phyloP scores from a whole-genome alignment of 192 early-diverging fungal genomes.

The Podila epicladia region DNA sequence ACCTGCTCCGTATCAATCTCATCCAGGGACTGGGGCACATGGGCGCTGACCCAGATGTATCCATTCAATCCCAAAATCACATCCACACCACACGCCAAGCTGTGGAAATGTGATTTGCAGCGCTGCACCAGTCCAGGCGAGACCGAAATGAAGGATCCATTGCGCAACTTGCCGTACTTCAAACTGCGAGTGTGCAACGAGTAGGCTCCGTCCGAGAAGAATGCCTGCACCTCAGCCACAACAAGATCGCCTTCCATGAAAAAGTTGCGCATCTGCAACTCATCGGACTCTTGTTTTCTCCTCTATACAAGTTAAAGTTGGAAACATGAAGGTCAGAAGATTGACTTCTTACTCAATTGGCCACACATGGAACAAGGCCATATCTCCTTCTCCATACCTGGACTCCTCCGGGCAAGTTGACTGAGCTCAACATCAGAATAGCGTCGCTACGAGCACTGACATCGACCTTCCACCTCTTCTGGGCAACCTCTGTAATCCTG shows the following conservation, averaged over 20 bases:
- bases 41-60: constrained; percentile 95
- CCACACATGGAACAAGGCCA: not conserved
- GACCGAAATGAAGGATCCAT: constrained; percentile 81
- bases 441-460: constrained; percentile 90
- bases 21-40: constrained; percentile 61
- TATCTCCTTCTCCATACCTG: constrained; percentile 63
- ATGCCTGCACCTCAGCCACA: constrained; percentile 89
- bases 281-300: constrained; percentile 95
- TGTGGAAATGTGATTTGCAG: constrained; percentile 94
- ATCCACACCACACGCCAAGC: constrained; percentile 92
- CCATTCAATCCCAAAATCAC: constrained; percentile 96
- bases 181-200: constrained; percentile 90
- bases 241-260: constrained; percentile 95
- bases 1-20: constrained; percentile 85
- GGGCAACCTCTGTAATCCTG: constrained; percentile 89
- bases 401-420: constrained; percentile 95
- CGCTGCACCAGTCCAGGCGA: constrained; percentile 92
- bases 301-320: constrained; percentile 55
- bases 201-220: constrained; percentile 88
- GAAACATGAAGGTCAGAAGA: not conserved
- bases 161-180: constrained; percentile 89
- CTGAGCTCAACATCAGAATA: constrained; percentile 85
- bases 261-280: constrained; percentile 95
- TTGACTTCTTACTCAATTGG: not conserved
- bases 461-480: constrained; percentile 96